Evolutionary conservation across 2,329 filamentous ascomycete species (phyloP).

Genomic region (Clarireedia sp.): DNA sequence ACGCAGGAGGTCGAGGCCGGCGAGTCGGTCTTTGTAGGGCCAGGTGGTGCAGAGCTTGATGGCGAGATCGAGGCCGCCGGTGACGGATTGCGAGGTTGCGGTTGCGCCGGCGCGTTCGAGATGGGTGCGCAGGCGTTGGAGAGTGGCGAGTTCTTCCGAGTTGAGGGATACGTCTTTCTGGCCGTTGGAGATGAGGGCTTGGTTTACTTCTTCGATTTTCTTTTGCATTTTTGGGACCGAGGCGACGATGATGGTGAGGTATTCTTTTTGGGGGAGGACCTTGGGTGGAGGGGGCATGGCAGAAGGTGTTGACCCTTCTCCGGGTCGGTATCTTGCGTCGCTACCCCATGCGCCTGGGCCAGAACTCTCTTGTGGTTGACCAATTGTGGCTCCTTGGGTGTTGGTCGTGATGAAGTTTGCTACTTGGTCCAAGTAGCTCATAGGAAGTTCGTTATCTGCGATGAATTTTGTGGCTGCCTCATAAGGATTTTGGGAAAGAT

Average conservation of each 20-base stretch:
- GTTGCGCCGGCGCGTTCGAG: slow-evolving; percentile 46
- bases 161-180: slow-evolving; percentile 69
- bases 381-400: slow-evolving; percentile 78
- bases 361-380: slow-evolving; percentile 43
- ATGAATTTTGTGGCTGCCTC: slow-evolving; percentile 88
- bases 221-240: slow-evolving; percentile 65
- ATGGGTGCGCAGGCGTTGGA: slow-evolving; percentile 53
- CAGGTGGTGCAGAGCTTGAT: slow-evolving; percentile 69
- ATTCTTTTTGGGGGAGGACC: slow-evolving; percentile 69
- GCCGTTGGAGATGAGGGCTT: slow-evolving; percentile 60
- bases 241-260: slow-evolving; percentile 67
- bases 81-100: slow-evolving; percentile 37
- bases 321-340: slow-evolving; percentile 71
- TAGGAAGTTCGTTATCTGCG: slow-evolving; percentile 76
- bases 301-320: slow-evolving; percentile 42
- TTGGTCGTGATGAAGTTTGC: slow-evolving; percentile 89
- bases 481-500: slow-evolving; percentile 86
- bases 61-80: slow-evolving; percentile 52
- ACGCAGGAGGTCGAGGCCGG: slow-evolving; percentile 81
- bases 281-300: slow-evolving; percentile 37
- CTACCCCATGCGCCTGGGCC: slow-evolving; percentile 64
- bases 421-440: slow-evolving; percentile 83
- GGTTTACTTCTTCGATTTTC: slow-evolving; percentile 69
- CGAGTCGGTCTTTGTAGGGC: slow-evolving; percentile 73
- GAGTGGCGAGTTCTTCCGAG: slow-evolving; percentile 56